Evolutionary conservation across 768 basidiomycete genomes (phyloP), one percentile per base, ranked within the genome.

Genomic region (Suillus plorans): DNA sequence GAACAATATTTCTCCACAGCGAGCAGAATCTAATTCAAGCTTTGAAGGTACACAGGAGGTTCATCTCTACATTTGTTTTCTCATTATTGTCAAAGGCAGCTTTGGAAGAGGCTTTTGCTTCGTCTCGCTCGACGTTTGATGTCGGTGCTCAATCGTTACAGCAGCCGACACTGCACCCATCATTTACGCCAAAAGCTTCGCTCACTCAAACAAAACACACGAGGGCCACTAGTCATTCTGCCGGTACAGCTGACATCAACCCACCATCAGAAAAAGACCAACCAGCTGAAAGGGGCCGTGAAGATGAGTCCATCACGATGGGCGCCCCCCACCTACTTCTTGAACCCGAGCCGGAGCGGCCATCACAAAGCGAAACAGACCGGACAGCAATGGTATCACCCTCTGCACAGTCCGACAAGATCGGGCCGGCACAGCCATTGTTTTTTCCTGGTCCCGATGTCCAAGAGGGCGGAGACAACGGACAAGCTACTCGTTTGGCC

Each of bases 1-100:
- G 97, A n/a, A 96, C 94, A 0, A 91, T 99, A 44, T 89, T 97
- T 60, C 71, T 99, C 13, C 95, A 98, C 69, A 89, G 89, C 73
- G 97, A 99, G 74, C 82, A 81, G 13, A 90, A 90, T 66, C 77
- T 99, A 20, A 82, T 99, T 0, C 77, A 85, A 3, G 86, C 89
- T 0, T 81, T 99, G 47, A 95, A 92, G 80, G 94, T 94, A 62
- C 16, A 75, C 8, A 18, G 39, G 18, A 63, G 12, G 72, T 63
- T 41, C 16, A 0, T 28, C 7, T 22, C 10, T 28, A 28, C 0
- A 34, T 34, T 22, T n/a, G 4, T 58, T 58, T 31, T 61, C 52
- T 55, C 49, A 62, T 52, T 44, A 34, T 44, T 52, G 34, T 60
- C 49, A 44, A 58, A 95, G 94, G 72, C 72, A 12, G 84, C 87